Conservation (phyloP, 495 filamentous ascomycete genomes). For the Xeromyces bisporus region DNA sequence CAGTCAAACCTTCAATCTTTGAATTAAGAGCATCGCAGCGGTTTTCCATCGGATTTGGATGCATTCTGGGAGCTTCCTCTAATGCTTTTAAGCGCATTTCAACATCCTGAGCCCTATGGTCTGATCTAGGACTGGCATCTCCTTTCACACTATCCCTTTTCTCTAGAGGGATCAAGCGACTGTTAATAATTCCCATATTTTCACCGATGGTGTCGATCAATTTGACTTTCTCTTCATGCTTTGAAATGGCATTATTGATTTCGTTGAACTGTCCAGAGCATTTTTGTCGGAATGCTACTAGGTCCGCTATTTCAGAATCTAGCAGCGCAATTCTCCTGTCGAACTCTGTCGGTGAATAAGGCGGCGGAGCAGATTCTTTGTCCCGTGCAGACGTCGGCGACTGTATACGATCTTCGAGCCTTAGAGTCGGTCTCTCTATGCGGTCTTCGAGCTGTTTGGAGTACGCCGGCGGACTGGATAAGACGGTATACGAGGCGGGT, state of each 20-base stretch:
- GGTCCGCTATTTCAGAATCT: background rate
- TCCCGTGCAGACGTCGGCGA: background rate
- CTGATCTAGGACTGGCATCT: background rate
- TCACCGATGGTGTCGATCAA: background rate
- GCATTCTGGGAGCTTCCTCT: background rate
- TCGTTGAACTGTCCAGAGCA: background rate
- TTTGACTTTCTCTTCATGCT: background rate
- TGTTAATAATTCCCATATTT: background rate
- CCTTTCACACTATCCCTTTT: background rate
- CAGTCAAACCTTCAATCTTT: background rate
- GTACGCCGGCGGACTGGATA: background rate
- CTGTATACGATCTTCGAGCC: background rate
- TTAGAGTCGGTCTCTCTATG: background rate
- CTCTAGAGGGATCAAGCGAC: background rate
- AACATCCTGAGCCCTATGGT: background rate
- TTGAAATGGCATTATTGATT: background rate
- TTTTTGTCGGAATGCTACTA: background rate
- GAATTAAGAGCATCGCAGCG: background rate
- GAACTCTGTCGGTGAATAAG: background rate
- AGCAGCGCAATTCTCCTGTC: background rate
- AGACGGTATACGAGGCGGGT: background rate
- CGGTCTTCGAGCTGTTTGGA: background rate
- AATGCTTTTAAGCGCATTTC: background rate
- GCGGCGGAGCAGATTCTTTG: background rate
- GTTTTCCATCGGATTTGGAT: no score